These are phyloP conservation scores for Daldinia bambusicola DNA, from an alignment of 495 filamentous ascomycete species.

Conservation along the genomic window DNA sequence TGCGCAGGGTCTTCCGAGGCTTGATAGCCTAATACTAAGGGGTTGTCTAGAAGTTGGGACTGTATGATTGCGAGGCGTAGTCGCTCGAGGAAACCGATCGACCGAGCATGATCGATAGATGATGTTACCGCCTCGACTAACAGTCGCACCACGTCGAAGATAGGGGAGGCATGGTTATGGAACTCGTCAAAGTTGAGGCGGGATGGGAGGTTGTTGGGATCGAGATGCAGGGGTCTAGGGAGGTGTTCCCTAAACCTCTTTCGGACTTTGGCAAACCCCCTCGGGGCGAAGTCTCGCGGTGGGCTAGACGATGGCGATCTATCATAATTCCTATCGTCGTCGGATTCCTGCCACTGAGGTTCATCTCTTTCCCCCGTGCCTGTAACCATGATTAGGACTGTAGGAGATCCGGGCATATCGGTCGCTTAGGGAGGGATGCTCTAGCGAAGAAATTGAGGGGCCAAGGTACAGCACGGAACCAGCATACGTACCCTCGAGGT, in stretches of 20 bases:
- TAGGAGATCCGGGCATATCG: slow-evolving; percentile 55
- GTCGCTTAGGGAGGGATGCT: slow-evolving; percentile 46
- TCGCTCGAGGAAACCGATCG: slow-evolving; percentile 88
- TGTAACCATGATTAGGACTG: slow-evolving; percentile 48
- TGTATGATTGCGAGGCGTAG: slow-evolving; percentile 96
- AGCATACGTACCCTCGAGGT: slow-evolving; percentile 82
- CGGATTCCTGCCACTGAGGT: slow-evolving; percentile 52
- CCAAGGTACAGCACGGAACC: slow-evolving; percentile 3
- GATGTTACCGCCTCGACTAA: slow-evolving; percentile 71
- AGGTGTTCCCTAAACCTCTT: slow-evolving; percentile 73
- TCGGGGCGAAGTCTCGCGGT: slow-evolving; percentile 74
- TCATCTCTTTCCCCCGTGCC: slow-evolving; percentile 54
- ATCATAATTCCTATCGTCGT: slow-evolving; percentile 56
- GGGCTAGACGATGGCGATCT: slow-evolving; percentile 60
- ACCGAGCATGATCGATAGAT: slow-evolving; percentile 81
- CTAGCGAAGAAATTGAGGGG: slow-evolving; percentile 4
- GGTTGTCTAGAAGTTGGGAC: slow-evolving; percentile 77
- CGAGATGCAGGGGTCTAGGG: slow-evolving; percentile 68
- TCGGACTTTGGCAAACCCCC: slow-evolving; percentile 73
- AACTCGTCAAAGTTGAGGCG: slow-evolving; percentile 37
- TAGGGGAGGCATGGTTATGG: slow-evolving; percentile 40
- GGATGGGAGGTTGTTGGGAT: slow-evolving; percentile 53
- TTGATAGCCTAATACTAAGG: slow-evolving; percentile 43
- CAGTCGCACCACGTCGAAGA: slow-evolving; percentile 42
- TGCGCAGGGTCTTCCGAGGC: slow-evolving; percentile 39